phyloP scores from a whole-genome alignment of 108 stramenopile genomes.

The Cyclotella kingstonii region DNA sequence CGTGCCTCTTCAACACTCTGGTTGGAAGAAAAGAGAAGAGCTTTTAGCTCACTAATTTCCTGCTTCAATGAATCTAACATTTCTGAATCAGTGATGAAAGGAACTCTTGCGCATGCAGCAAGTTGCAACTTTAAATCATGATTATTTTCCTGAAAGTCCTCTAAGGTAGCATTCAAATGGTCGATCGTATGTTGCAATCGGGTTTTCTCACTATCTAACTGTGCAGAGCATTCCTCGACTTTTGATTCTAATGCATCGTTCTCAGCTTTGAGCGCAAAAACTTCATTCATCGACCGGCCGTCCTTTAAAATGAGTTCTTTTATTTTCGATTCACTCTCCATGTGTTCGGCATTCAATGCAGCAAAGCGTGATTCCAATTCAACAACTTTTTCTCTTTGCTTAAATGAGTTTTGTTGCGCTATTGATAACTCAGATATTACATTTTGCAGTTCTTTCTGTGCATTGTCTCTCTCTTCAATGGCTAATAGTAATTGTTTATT shows the following conservation, averaged over 20 bases:
- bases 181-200: not conserved
- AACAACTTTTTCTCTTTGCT: too few species aligned
- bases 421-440: too few species aligned
- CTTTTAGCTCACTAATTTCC: constrained; percentile 59
- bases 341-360: too few species aligned
- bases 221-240: constrained; percentile 7
- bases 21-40: constrained; percentile 57
- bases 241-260: constrained; percentile 4
- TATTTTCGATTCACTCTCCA: too few species aligned
- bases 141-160: constrained; percentile 1
- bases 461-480: too few species aligned
- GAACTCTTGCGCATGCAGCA: not conserved
- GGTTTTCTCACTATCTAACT: constrained; percentile 6
- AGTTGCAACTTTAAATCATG: constrained; percentile 1
- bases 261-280: constrained; percentile 1
- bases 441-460: too few species aligned
- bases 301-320: not conserved
- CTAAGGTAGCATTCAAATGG: not conserved
- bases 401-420: too few species aligned
- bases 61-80: constrained; percentile 15
- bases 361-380: too few species aligned
- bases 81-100: constrained; percentile 3
- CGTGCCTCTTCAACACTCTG: constrained; percentile 64
- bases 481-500: too few species aligned
- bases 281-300: not conserved